These are phyloP conservation scores for Xylaria sp. DNA, from an alignment of 495 filamentous ascomycete genomes.

Conservation along the genomic window DNA sequence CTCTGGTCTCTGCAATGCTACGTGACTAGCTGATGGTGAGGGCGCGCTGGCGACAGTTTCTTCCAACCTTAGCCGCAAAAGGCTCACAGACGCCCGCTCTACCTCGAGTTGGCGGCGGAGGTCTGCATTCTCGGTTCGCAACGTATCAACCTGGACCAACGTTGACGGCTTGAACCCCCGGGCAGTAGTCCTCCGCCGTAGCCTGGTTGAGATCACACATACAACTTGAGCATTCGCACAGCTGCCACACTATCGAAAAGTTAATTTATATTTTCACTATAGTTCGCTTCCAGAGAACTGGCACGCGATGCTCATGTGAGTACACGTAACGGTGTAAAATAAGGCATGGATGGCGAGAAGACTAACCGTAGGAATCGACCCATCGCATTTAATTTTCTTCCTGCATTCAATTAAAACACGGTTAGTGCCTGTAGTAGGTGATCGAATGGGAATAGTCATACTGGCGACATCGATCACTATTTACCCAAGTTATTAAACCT, in stretches of 20 bases:
- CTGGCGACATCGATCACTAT: slow-evolving; percentile 9
- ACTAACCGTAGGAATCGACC: not conserved
- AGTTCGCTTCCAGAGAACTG: not conserved
- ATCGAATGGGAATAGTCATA: not conserved
- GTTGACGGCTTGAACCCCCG: not conserved
- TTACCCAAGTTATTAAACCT: not conserved
- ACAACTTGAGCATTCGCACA: not conserved
- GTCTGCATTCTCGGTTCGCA: not conserved
- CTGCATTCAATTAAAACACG: not conserved
- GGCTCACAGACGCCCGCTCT: not conserved
- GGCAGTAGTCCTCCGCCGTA: not conserved
- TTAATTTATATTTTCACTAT: not conserved
- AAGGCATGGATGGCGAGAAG: not conserved
- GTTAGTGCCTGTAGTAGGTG: not conserved
- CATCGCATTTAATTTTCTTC: slow-evolving; percentile 9
- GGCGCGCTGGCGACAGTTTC: not conserved
- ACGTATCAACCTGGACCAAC: slow-evolving; percentile 1
- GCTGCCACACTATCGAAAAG: not conserved
- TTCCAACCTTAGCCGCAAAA: not conserved
- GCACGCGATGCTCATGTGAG: not conserved
- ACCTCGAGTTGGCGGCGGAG: not conserved
- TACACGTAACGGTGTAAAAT: not conserved
- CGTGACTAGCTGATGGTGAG: too few relatives aligned
- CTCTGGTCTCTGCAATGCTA: not conserved
- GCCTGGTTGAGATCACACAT: not conserved